Percentiles rank a stretch among this genome's conserved stretches.
These are phyloP conservation scores for Stenogyne calaminthoides DNA, from an alignment of 305 asterid genomes.

Conservation along the genomic window DNA sequence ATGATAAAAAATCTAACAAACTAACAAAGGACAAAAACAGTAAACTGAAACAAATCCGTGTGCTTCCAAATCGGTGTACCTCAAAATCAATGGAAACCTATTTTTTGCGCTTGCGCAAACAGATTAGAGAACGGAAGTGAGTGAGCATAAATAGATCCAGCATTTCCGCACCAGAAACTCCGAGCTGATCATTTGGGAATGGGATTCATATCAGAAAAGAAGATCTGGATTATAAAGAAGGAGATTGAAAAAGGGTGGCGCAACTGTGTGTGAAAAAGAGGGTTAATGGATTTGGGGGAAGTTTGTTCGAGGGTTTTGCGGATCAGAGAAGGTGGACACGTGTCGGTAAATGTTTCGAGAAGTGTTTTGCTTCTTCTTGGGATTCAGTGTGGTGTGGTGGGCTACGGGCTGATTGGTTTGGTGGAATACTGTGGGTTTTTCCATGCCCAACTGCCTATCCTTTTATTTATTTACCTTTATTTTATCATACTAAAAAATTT, in stretches of 20 bases:
- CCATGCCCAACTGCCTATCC: background rate
- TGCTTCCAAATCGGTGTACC: constrained; percentile 22
- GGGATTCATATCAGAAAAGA: constrained; percentile 1
- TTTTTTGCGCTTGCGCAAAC: constrained; percentile 56
- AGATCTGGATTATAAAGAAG: constrained; percentile 8
- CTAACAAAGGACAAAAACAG: background rate
- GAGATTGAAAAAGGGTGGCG: constrained; percentile 23
- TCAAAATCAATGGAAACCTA: constrained; percentile 12
- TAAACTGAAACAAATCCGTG: constrained; percentile 28
- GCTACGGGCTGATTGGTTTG: constrained; percentile 32
- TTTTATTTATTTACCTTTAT: too few species aligned
- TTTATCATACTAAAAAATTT: too few species aligned
- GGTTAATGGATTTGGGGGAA: constrained; percentile 35
- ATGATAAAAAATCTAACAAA: background rate
- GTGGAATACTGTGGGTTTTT: constrained; percentile 15
- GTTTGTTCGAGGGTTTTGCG: constrained; percentile 46
- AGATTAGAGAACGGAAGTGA: constrained; percentile 64
- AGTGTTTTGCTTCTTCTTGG: constrained; percentile 12
- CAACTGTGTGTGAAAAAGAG: background rate
- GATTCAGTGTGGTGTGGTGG: constrained; percentile 39
- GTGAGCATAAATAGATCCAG: constrained; percentile 59
- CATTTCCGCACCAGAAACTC: constrained; percentile 53
- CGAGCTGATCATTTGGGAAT: constrained; percentile 28
- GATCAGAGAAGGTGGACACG: constrained; percentile 43
- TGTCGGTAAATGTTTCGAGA: constrained; percentile 45